Evolutionary conservation across 2,329 filamentous ascomycete species (phyloP), one percentile per base, ranked within the genome.

Genomic region (Fusarium sambucinum): DNA sequence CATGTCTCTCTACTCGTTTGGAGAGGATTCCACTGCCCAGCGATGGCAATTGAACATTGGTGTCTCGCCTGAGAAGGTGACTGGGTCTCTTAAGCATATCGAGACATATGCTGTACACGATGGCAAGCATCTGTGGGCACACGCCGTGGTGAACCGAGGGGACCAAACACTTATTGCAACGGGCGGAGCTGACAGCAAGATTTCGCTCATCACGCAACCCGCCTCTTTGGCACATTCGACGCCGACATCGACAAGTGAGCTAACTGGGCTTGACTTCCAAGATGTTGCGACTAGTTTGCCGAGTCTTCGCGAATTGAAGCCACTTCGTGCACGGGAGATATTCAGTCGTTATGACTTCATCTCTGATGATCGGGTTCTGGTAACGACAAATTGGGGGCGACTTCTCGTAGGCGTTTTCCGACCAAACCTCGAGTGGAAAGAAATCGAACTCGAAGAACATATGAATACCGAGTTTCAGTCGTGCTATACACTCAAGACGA

Each of bases 91-190:
- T 42, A 77, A 78, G 14, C 85, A 91, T 51, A 75, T 84, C 3
- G 81, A 84, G 3, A 87, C 85, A 10, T 86, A 88, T 50, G 83
- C 86, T 4, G 86, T 89, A 62, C 94, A 98, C 75, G 85, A 83
- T 33, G 96, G 96, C 9, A 99, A 97, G 78, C 94, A 97, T 75
- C 89, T 98, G 9, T 98, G 95, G 94, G 90, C 94, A 0, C 84
- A 89, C 37, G 87, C 87, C 14, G 63, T 85, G 10, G 70, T 77
- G 4, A 58, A 58, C 29, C 61, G 68, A 61, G 70, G 74, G 3
- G 71, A 75, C 1, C 69, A 77, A 16, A 77, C 82, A 1, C 65
- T 84, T 2, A 77, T 93, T 21, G 89, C 87, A 6, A 94, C 92
- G 3, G 96, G 96, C 14, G 96, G 93, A n/a, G 91, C 92, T 13